phyloP scores from a whole-genome alignment of 441 rosid genomes.

The Erodium texanum region DNA sequence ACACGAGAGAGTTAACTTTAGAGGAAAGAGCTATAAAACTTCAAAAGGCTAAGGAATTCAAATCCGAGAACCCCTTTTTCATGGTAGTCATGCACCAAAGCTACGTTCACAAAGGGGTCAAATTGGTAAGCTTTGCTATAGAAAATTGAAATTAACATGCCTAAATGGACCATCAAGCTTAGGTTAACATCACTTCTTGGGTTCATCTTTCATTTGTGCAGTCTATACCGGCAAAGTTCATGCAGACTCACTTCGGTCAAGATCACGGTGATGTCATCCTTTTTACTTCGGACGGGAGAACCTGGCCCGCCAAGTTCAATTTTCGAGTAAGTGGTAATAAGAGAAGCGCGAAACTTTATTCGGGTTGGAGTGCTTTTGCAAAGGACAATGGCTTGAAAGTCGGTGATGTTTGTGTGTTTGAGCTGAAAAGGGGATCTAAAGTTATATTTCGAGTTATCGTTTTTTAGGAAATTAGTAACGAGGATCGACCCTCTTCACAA shows the following conservation, averaged over 20 bases:
- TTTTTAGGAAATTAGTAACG: background rate
- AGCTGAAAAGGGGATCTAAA: background rate
- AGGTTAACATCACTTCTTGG: background rate
- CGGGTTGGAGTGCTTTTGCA: background rate
- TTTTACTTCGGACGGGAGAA: background rate
- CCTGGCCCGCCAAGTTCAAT: background rate
- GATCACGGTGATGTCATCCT: background rate
- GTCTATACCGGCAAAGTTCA: background rate
- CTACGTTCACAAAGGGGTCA: background rate
- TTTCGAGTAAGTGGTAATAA: background rate
- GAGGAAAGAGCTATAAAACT: background rate
- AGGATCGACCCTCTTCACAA: background rate
- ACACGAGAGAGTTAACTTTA: background rate
- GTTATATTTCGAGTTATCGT: background rate
- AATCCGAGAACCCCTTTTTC: background rate
- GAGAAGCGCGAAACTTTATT: background rate
- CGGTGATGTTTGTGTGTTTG: background rate
- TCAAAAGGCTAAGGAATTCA: background rate
- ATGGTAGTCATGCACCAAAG: background rate
- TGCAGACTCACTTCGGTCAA: background rate
- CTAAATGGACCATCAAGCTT: background rate
- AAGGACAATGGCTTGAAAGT: background rate
- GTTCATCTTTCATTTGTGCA: background rate
- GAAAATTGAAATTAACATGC: background rate
- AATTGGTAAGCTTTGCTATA: background rate